Evolutionary conservation across 305 asterid species (phyloP), one percentile per base, ranked within the genome.

Genomic region (Solanum hybrid): DNA sequence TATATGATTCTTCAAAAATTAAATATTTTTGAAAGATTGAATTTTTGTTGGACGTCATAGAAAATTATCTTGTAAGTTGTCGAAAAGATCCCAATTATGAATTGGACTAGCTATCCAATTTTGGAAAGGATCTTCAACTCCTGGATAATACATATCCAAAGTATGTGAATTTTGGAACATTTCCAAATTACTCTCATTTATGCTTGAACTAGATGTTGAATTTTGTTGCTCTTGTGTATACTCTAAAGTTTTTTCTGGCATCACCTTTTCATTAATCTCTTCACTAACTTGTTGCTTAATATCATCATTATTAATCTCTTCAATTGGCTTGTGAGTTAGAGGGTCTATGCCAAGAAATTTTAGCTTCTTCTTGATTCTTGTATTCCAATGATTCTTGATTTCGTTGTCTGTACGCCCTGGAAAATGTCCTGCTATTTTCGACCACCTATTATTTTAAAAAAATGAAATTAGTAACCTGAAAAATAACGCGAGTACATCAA

Each of bases 331-430:
- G 94, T 96, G 99, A 6, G 98, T 95, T 10, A 91, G 1, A 12
- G 97, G 95, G 86, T 95, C 97, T 88, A 96, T 85, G 3, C 99
- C 99, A 37, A 91, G 91, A 38, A 90, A 92, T 85, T 92, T 95
- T 92, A 96, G 88, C 77, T 93, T 96, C 93, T 95, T 96, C 95
- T 96, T 95, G 91, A 96, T 96, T 89, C 94, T 93, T 34, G 99
- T 96, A 78, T 96, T 96, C 99, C 99, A 96, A 13, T 95, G 97
- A 90, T 96, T 96, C 40, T 96, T 96, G 66, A 95, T 95, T 89
- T 96, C 98, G 22, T 96, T 96, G 51, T 96, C 99, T 0, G 99
- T 96, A 71, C 99, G 92, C 2, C 99, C 98, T 0, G 98, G 97
- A 89, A 96, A 94, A 92, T 96, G 96, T 20, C 97, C 94, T 11